Evolutionary conservation across 768 basidiomycete genomes (phyloP).

Genomic region (Lentinula guzmanii): DNA sequence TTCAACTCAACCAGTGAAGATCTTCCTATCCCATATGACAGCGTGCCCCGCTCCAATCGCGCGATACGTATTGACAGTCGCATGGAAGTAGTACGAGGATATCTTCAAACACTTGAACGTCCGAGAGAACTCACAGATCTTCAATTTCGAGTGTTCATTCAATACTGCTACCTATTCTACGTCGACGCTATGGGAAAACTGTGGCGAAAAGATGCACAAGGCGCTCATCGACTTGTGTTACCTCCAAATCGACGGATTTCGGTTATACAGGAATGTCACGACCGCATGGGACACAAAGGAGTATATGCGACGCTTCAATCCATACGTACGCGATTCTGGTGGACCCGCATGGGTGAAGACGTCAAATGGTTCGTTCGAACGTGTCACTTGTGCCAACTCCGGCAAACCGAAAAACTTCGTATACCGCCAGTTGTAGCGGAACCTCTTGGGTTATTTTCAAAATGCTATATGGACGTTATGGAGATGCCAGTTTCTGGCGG

Average conservation of each 20-base stretch:
- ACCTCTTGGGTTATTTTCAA: slow-evolving; percentile 20
- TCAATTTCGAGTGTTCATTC: not conserved
- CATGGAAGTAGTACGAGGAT: not conserved
- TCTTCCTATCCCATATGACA: not conserved
- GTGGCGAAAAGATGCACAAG: not conserved
- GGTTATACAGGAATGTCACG: not conserved
- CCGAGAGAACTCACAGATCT: not conserved
- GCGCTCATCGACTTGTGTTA: not conserved
- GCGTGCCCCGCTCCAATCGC: not conserved
- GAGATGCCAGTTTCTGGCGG: slow-evolving; percentile 15
- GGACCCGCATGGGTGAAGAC: slow-evolving; percentile 7
- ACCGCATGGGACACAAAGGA: too few species aligned
- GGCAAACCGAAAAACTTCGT: slow-evolving; percentile 2
- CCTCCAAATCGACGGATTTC: not conserved
- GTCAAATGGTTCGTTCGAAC: slow-evolving; percentile 7
- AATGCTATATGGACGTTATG: slow-evolving; percentile 23
- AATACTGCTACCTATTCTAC: not conserved
- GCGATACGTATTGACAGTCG: not conserved
- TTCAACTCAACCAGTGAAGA: too few species aligned
- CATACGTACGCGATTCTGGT: slow-evolving; percentile 5
- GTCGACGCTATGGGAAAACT: not conserved
- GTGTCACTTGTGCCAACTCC: slow-evolving; percentile 8
- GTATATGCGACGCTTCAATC: not conserved
- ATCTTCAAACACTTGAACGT: not conserved
- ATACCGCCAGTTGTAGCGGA: slow-evolving; percentile 21